Base-by-base conservation (phyloP, 345 rosid genomes). In the Eucalyptus grandis region DNA sequence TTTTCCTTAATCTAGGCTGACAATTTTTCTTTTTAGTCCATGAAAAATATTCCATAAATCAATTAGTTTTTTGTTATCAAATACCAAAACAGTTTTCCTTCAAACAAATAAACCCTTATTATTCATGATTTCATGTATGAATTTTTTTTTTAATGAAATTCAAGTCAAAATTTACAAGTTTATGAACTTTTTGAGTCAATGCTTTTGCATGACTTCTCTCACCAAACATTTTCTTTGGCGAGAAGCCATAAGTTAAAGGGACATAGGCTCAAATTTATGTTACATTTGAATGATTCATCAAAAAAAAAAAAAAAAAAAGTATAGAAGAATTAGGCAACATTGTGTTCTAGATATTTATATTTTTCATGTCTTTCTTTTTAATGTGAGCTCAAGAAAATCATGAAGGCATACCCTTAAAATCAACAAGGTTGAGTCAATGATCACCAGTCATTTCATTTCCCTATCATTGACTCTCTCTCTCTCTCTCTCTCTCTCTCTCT, bases 81-180 rank as follows among this genome's bases (percentile, higher is more conserved):
- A 65, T 14, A 14, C 9, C 1, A 0, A 8, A 37, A 19, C 1
- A 19, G 0, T 77, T 37, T 37, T 21, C 26, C 14, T 37, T 11
- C 8, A 77, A 19, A 77, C 27, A 37, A 21, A 77, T 2, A 7
- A 17, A 69, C 2, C 10, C 44, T 34, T 17, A 16, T 3, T 34
- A 19, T 37, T 77, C 26, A 17, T 77, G 26, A 77, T 37, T 72
- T 22, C 83, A 37, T 37, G 15, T 77, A 19, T 37, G 40, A 5
- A 6, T 7, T 53, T 43, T 2, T 43, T 53, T 49, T 14, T 15
- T 50, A 69, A 37, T 40, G 27, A 77, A 77, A 37, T 37, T 77
- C 8, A 21, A 21, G 46, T 37, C 26, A 77, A 77, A 77, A 77
- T 77, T 21, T 77, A 11, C 83, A 77, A 77, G 26, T 19, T 37